phyloP scores from a whole-genome alignment of 441 rosid species.

The Croton laevigatus region DNA sequence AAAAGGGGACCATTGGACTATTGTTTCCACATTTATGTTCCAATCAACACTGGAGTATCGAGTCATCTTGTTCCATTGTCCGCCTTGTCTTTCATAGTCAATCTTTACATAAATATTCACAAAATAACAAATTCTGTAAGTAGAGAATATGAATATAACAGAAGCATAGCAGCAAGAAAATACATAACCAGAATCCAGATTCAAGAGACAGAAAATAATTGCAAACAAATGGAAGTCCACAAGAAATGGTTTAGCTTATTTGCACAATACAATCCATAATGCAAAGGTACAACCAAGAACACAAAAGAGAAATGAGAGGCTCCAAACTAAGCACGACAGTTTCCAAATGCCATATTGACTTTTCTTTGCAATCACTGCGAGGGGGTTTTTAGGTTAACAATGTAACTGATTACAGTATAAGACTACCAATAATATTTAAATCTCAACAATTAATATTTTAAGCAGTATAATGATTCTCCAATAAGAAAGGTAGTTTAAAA shows the following conservation, averaged over 20 bases:
- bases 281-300: neutral
- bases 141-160: neutral
- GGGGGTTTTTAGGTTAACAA: too few relatives aligned
- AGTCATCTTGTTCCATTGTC: constrained; percentile 56
- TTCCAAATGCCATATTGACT: neutral
- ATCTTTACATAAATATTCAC: constrained; percentile 49
- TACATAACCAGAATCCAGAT: constrained; percentile 3
- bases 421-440: too few relatives aligned
- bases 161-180: constrained; percentile 11
- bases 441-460: too few relatives aligned
- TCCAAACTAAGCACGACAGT: neutral
- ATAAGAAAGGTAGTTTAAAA: too few relatives aligned
- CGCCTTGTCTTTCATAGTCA: constrained; percentile 59
- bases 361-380: too few relatives aligned
- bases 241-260: neutral
- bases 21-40: constrained; percentile 64
- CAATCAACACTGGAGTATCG: constrained; percentile 60
- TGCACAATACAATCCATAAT: neutral
- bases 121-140: constrained; percentile 25
- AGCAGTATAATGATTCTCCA: too few relatives aligned
- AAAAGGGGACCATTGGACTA: constrained; percentile 82
- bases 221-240: neutral
- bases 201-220: neutral
- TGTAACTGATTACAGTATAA: too few relatives aligned
- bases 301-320: neutral